A percentile compares a stretch with the other conserved stretches of the same genome.
Conservation (phyloP, 2,329 filamentous ascomycete species). For the Penicillium carneum region DNA sequence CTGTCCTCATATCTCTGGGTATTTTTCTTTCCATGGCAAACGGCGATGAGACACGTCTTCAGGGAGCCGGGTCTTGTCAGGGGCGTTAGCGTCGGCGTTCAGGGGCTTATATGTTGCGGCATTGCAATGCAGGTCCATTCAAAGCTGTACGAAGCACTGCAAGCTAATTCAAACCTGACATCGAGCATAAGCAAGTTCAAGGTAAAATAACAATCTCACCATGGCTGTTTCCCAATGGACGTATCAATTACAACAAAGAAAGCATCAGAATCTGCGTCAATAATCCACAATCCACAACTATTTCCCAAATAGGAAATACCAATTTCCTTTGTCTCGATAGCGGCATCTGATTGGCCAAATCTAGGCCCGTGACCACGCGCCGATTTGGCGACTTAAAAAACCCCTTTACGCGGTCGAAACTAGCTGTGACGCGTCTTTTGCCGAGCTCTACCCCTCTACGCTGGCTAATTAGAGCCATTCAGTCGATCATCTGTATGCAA, state of each 20-base stretch:
- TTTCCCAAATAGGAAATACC: conserved; percentile 4
- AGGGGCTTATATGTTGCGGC: conserved; percentile 2
- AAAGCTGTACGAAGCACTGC: conserved; percentile 6
- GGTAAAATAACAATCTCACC: not conserved
- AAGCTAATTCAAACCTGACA: not conserved
- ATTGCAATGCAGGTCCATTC: conserved; percentile 16
- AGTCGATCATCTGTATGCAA: conserved; percentile 11
- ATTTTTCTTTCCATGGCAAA: not conserved
- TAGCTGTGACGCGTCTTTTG: conserved; percentile 31
- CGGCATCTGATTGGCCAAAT: conserved; percentile 32
- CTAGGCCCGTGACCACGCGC: conserved; percentile 47
- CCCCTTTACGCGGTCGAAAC: conserved; percentile 46
- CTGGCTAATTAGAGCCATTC: conserved; percentile 12
- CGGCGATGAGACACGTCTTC: not conserved
- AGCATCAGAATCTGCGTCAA: conserved; percentile 1
- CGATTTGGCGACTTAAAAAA: conserved; percentile 46
- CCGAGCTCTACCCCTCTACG: not conserved
- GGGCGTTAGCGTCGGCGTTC: conserved; percentile 19
- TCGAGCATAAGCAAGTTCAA: not conserved
- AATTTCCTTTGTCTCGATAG: conserved; percentile 27
- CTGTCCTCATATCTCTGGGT: not conserved
- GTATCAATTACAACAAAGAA: not conserved
- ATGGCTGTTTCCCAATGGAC: not conserved
- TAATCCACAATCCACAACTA: conserved; percentile 7
- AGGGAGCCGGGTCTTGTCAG: conserved; percentile 9